Base-by-base conservation (phyloP, 2,329 filamentous ascomycete species). In the Alternaria conjuncta region DNA sequence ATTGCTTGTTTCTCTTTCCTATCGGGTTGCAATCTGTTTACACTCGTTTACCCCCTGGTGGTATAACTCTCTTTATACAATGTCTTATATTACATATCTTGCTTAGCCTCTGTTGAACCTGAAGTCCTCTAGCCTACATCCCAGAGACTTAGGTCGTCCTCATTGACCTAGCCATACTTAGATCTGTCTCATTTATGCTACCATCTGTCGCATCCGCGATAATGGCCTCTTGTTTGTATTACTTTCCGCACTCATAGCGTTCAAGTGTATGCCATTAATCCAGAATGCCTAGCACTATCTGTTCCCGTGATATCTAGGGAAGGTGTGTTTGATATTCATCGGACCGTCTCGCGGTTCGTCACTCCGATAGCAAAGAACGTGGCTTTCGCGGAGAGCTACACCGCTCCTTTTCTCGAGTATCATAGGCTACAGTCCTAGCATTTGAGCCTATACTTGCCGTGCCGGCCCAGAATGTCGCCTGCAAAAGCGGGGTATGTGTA, bases 391-490 rank as follows among this genome's bases (percentile, higher is more conserved):
- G n/a, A 5, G 15, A 41, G n/a, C 36, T 1, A 41, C 36, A 18
- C 36, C 36, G 36, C 36, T 41, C 36, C 36, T 18, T 36, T n/a
- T 2, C n/a, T 18, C 36, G 15, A 41, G n/a, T 10, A 41, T 3
- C 1, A 41, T 11, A 41, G 36, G n/a, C n/a, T 18, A 18, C n/a
- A 18, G 1, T 41, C 4, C 2, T 18, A 18, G 36, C 8, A 0
- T 41, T 1, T 0, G 2, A 18, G 36, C 36, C 15, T 41, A 6
- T 2, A 18, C 3, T 1, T 18, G 2, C 36, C 9, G 9, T 2
- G 9, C 3, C 1, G n/a, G 1, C 36, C 36, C 28, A 30, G 9
- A 10, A 11, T 28, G 10, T 12, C 36, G 36, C 36, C 36, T 41
- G 9, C 1, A 5, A 41, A 2, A 41, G 36, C 36, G 36, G 36